These are phyloP conservation scores for Adansonia rubrostipa DNA, from an alignment of 441 rosid genomes.

Conservation along the genomic window DNA sequence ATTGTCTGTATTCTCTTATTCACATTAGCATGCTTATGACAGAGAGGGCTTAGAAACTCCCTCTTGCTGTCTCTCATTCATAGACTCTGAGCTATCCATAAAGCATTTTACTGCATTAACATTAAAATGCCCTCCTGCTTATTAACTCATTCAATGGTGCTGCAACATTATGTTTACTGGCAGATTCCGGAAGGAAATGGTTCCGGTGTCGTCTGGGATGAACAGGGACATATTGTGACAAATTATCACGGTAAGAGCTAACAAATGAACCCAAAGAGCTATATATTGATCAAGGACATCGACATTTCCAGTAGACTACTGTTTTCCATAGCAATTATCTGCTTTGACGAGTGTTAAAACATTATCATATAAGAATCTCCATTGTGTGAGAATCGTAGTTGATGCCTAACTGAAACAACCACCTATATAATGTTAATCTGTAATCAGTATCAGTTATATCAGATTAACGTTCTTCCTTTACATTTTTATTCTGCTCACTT, in stretches of 20 bases:
- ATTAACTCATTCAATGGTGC: background rate
- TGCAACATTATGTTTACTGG: slow-evolving; percentile 9
- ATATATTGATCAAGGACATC: background rate
- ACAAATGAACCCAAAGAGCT: background rate
- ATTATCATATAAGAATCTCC: background rate
- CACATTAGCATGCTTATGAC: slow-evolving; percentile 3
- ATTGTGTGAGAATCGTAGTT: background rate
- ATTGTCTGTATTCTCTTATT: background rate
- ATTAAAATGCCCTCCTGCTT: slow-evolving; percentile 12
- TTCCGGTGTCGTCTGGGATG: slow-evolving; percentile 97
- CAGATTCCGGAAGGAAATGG: slow-evolving; percentile 99
- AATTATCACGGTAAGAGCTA: slow-evolving; percentile 87
- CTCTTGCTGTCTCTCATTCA: slow-evolving; percentile 4
- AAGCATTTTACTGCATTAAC: background rate
- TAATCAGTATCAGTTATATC: slow-evolving; percentile 8
- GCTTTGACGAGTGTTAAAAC: background rate
- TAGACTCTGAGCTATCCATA: background rate
- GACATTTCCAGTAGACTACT: background rate
- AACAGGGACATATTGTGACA: slow-evolving; percentile 84
- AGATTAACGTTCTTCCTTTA: slow-evolving; percentile 2
- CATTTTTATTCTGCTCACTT: background rate
- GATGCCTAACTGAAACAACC: slow-evolving; percentile 11
- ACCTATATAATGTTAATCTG: background rate
- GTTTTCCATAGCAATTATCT: slow-evolving; percentile 6
- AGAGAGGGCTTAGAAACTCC: background rate